phyloP scores from a whole-genome alignment of 2,329 filamentous ascomycete genomes.

The Monosporascus sp. region DNA sequence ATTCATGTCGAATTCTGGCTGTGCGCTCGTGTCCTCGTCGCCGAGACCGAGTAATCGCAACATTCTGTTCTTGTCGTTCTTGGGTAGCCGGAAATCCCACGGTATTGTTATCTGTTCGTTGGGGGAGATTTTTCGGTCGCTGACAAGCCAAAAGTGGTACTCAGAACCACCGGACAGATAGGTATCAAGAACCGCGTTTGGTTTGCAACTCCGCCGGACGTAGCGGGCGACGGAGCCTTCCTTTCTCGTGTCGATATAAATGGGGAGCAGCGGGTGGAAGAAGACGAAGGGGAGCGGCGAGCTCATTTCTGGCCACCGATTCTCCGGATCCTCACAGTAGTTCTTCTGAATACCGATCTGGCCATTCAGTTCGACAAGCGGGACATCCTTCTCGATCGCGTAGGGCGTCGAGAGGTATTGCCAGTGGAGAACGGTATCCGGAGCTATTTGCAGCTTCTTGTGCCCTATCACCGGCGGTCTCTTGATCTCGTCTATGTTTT shows the following conservation, averaged over 20 bases:
- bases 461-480: conserved; percentile 44
- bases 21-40: conserved; percentile 48
- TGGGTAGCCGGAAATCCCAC: conserved; percentile 64
- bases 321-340: conserved; percentile 61
- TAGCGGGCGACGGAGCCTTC: conserved; percentile 85
- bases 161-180: conserved; percentile 72
- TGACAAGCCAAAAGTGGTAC: conserved; percentile 91
- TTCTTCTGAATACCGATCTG: conserved; percentile 68
- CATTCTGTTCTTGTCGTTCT: conserved; percentile 47
- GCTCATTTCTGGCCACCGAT: conserved; percentile 62
- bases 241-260: conserved; percentile 82
- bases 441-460: conserved; percentile 37
- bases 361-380: conserved; percentile 68
- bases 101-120: conserved; percentile 58
- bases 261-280: conserved; percentile 80
- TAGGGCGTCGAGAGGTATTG: conserved; percentile 53
- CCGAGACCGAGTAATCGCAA: conserved; percentile 55
- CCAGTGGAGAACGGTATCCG: conserved; percentile 62
- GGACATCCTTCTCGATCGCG: conserved; percentile 51
- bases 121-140: conserved; percentile 66
- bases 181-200: conserved; percentile 84
- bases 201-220: conserved; percentile 84
- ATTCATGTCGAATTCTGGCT: conserved; percentile 49
- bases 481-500: conserved; percentile 37
- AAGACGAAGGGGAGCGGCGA: conserved; percentile 71